Evolutionary conservation across 192 early-diverging fungal genomes (phyloP).

Genomic region (Mortierella hygrophila): DNA sequence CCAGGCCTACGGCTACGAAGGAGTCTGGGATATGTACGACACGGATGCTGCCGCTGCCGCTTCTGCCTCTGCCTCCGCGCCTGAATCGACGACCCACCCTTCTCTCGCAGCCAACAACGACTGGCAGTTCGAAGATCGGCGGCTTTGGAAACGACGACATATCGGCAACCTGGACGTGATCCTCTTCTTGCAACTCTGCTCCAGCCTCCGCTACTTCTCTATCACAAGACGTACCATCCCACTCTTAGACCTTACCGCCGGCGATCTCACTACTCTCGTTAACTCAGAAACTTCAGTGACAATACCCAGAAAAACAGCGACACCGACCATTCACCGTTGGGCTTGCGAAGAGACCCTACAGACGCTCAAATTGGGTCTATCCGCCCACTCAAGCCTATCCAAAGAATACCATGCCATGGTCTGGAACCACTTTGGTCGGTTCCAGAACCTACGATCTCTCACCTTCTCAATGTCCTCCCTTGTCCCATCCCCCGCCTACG

Average conservation of each 20-base stretch:
- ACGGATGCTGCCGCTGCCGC: not conserved
- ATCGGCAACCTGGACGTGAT: not conserved
- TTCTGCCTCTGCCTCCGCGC: not conserved
- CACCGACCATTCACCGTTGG: not conserved
- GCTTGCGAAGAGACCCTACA: not conserved
- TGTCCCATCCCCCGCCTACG: not conserved
- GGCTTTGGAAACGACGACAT: not conserved
- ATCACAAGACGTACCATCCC: not conserved
- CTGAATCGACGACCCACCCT: too few species aligned
- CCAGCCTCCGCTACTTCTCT: not conserved
- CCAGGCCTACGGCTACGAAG: not conserved
- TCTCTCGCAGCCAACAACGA: not conserved
- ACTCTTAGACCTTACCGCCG: not conserved
- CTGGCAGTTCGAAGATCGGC: not conserved
- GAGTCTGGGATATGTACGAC: not conserved
- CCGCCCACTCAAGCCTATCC: too few species aligned
- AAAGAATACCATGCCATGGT: not conserved
- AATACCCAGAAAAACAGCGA: not conserved
- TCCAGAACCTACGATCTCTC: not conserved
- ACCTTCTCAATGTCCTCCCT: not conserved
- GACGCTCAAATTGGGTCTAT: not conserved
- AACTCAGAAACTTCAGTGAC: not conserved
- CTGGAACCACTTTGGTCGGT: not conserved
- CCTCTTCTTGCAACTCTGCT: not conserved
- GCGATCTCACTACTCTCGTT: not conserved